Percentiles rank a stretch among this genome's conserved stretches.
phyloP scores from a whole-genome alignment of 495 filamentous ascomycete genomes.

The Penicillium fimorum region DNA sequence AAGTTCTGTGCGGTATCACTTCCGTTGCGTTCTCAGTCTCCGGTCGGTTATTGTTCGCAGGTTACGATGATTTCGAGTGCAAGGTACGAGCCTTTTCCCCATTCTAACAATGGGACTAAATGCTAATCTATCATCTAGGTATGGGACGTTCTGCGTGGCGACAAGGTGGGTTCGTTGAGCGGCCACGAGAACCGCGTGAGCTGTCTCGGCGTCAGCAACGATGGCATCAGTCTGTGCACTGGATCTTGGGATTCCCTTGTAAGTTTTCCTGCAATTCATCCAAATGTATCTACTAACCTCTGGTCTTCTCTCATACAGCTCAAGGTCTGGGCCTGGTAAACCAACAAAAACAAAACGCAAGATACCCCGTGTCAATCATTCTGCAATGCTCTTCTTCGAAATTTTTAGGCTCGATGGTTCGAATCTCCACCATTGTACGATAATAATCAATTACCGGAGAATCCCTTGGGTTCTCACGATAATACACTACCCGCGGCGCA shows the following conservation, averaged over 20 bases:
- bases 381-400: conserved; percentile 42
- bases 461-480: conserved; percentile 27
- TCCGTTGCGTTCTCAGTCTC: conserved; percentile 98
- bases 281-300: conserved; percentile 18
- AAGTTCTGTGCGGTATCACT: conserved; percentile 96
- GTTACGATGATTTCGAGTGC: conserved; percentile 99
- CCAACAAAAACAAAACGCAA: conserved; percentile 35
- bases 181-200: conserved; percentile 99
- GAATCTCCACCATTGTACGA: conserved; percentile 47
- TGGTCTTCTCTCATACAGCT: conserved; percentile 51
- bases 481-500: conserved; percentile 35
- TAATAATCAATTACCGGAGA: conserved; percentile 42
- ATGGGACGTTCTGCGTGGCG: conserved; percentile 94
- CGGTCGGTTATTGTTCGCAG: conserved; percentile 90
- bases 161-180: conserved; percentile 92
- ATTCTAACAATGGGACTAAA: not conserved
- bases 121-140: conserved; percentile 57
- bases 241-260: conserved; percentile 99
- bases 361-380: conserved; percentile 50
- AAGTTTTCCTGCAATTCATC: conserved; percentile 41
- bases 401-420: conserved; percentile 37
- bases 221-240: conserved; percentile 98
- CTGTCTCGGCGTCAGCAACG: conserved; percentile 97
- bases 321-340: conserved; percentile 82
- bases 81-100: conserved; percentile 62